Evolutionary conservation across 1,139 yeast species (phyloP).

Genomic region (Lodderomyces theae): DNA sequence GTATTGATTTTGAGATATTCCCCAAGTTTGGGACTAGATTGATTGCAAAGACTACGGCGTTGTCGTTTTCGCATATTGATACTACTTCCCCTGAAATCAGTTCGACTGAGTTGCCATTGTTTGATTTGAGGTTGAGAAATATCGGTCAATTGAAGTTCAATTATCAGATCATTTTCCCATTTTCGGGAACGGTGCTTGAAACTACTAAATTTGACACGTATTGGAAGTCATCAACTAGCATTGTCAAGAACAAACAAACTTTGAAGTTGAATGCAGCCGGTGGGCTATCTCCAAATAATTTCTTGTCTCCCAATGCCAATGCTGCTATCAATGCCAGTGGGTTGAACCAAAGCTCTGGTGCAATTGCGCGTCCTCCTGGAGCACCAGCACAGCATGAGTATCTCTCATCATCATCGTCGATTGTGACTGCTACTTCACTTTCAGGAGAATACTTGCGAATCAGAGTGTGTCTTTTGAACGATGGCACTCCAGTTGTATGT

Average conservation of each 20-base stretch:
- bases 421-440: conserved; percentile 89
- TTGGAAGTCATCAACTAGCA: conserved; percentile 81
- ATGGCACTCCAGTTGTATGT: conserved; percentile 83
- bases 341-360: background rate
- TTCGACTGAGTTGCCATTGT: conserved; percentile 64
- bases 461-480: conserved; percentile 69
- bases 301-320: conserved; percentile 28
- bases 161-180: conserved; percentile 87
- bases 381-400: conserved; percentile 6
- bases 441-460: conserved; percentile 76
- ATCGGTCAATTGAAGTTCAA: conserved; percentile 79
- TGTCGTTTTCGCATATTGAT: conserved; percentile 50
- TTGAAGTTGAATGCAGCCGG: conserved; percentile 39
- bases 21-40: conserved; percentile 93
- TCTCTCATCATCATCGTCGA: conserved; percentile 45
- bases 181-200: conserved; percentile 78
- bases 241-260: conserved; percentile 31
- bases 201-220: conserved; percentile 93
- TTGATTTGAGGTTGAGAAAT: conserved; percentile 76
- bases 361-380: background rate
- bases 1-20: conserved; percentile 85
- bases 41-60: conserved; percentile 83
- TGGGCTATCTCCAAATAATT: conserved; percentile 43
- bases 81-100: conserved; percentile 47
- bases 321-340: conserved; percentile 8